phyloP scores from a whole-genome alignment of 1,284 basidiomycete genomes.

The Microbotryomycetes sp. region DNA sequence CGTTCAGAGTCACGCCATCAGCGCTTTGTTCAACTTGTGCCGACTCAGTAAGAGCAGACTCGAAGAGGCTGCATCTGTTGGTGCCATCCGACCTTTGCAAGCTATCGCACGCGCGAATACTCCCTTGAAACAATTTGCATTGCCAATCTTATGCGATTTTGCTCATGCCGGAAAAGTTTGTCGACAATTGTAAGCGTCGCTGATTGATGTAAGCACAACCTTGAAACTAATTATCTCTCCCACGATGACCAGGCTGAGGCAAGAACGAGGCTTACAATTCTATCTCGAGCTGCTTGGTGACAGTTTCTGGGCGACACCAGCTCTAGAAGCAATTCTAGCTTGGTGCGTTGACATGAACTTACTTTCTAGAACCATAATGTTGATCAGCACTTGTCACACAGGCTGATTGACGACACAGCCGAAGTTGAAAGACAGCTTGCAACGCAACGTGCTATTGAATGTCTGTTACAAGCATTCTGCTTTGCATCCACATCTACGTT shows the following conservation, averaged over 20 bases:
- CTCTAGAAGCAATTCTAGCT: constrained; percentile 79
- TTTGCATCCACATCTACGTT: constrained; percentile 85
- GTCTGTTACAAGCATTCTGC: constrained; percentile 75
- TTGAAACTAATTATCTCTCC: background rate
- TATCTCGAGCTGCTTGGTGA: constrained; percentile 82
- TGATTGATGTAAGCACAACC: constrained; percentile 1
- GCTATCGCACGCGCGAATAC: constrained; percentile 78
- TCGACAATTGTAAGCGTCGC: constrained; percentile 63
- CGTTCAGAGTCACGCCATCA: constrained; percentile 87
- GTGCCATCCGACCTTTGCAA: constrained; percentile 84
- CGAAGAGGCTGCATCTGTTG: constrained; percentile 92
- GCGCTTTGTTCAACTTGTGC: constrained; percentile 90
- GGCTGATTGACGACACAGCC: constrained; percentile 89
- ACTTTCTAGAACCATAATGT: background rate
- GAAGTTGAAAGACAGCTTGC: constrained; percentile 83
- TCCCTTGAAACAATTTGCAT: constrained; percentile 89
- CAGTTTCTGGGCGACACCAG: constrained; percentile 91
- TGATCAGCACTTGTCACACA: constrained; percentile 40
- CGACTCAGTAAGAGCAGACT: constrained; percentile 88
- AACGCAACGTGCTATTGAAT: constrained; percentile 61
- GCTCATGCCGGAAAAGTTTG: constrained; percentile 88
- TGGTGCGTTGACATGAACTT: constrained; percentile 55
- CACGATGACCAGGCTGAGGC: constrained; percentile 29
- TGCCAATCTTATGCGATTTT: constrained; percentile 92
- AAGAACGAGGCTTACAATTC: constrained; percentile 47